phyloP scores from a whole-genome alignment of 495 filamentous ascomycete species.

The Astrothelium macrocarpum region DNA sequence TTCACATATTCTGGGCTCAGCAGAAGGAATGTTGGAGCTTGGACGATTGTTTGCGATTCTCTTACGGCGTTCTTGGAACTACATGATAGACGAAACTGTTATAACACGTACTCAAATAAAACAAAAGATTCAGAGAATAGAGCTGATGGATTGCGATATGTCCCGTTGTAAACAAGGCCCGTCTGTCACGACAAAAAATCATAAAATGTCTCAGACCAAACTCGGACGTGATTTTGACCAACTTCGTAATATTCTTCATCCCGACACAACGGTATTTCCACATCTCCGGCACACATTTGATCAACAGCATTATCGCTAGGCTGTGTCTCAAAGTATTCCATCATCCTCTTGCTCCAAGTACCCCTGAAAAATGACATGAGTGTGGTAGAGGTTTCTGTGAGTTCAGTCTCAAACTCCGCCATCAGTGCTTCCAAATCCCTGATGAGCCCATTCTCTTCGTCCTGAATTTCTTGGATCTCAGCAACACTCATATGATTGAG shows the following conservation, averaged over 20 bases:
- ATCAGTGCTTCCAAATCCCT: neutral
- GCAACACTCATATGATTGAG: neutral
- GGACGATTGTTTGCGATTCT: too few relatives aligned
- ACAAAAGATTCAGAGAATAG: neutral
- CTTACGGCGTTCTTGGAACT: neutral
- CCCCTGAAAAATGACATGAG: neutral
- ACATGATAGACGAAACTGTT: neutral
- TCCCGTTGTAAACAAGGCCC: neutral
- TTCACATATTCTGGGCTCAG: neutral
- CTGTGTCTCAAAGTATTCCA: neutral
- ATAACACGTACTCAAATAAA: neutral
- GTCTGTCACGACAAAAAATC: too few relatives aligned
- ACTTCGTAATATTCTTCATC: neutral
- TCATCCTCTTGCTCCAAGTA: neutral
- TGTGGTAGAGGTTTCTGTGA: neutral
- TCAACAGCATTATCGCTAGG: neutral
- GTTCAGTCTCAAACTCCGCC: neutral
- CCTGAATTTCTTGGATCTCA: neutral
- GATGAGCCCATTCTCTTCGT: neutral
- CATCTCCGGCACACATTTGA: neutral
- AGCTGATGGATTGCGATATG: neutral
- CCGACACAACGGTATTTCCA: neutral
- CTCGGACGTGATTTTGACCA: neutral
- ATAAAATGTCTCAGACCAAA: neutral
- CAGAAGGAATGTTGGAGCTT: too few relatives aligned